phyloP scores from a whole-genome alignment of 192 early-diverging fungal genomes.

The Chytriomyces sp. region DNA sequence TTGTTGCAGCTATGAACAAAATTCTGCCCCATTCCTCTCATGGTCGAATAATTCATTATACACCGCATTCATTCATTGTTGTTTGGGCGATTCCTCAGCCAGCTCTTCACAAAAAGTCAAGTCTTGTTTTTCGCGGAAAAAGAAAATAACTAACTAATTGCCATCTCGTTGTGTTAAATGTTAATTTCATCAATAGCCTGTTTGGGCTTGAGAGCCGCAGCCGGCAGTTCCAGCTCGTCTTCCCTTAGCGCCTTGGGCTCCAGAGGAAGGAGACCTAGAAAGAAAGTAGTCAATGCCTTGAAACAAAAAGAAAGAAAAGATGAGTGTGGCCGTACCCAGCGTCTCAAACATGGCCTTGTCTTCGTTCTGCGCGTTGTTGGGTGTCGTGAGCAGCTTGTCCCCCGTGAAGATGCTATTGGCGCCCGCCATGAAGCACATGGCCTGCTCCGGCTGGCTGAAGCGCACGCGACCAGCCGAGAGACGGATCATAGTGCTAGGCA shows the following conservation, averaged over 20 bases:
- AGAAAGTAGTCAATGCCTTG: neutral
- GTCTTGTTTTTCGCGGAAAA: no score
- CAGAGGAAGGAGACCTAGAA: conserved; percentile 12
- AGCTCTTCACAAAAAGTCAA: no score
- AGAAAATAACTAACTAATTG: no score
- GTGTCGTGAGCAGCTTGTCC: conserved; percentile 78
- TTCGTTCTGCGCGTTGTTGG: conserved; percentile 71
- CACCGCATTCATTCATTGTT: no score
- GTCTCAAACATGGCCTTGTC: conserved; percentile 76
- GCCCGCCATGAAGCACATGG: conserved; percentile 79
- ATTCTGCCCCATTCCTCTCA: no score
- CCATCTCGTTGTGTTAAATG: neutral
- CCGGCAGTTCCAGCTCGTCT: neutral
- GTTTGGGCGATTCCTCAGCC: no score
- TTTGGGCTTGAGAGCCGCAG: neutral
- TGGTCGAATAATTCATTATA: no score
- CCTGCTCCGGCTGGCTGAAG: conserved; percentile 69
- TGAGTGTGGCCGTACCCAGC: conserved; percentile 44
- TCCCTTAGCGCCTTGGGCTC: neutral
- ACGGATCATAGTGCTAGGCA: conserved; percentile 74
- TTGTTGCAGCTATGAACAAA: no score
- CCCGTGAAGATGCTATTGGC: conserved; percentile 87
- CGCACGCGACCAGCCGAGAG: conserved; percentile 76
- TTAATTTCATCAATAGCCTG: neutral
- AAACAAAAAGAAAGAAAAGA: no score